phyloP scores from a whole-genome alignment of 2,329 filamentous ascomycete genomes.

The Dothistroma septosporum region DNA sequence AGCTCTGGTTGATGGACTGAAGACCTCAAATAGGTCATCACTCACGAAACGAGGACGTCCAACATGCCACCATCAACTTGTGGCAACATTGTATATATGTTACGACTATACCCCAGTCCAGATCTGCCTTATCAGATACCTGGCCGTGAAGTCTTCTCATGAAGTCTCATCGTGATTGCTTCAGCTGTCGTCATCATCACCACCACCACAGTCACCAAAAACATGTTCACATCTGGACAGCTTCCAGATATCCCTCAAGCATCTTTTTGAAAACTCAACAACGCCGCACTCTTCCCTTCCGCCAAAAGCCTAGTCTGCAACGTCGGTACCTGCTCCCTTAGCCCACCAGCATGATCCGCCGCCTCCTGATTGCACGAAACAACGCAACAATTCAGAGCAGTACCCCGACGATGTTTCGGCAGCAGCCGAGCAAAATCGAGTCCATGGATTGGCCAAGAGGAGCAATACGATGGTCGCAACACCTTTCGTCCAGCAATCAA shows the following conservation, averaged over 20 bases:
- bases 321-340: neutral
- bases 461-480: neutral
- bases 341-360: neutral
- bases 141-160: too few species aligned
- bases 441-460: neutral
- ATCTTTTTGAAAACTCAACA: neutral
- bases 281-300: neutral
- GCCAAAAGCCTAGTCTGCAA: neutral
- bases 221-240: neutral
- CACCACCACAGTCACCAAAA: neutral
- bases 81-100: neutral
- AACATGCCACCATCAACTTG: constrained; percentile 1
- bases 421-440: neutral
- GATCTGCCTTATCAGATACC: neutral
- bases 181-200: too few species aligned
- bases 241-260: neutral
- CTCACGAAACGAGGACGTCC: neutral
- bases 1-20: neutral
- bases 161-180: too few species aligned
- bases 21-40: neutral
- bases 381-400: neutral
- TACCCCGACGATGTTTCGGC: neutral
- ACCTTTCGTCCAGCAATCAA: neutral
- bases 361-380: neutral
- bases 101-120: neutral